Evolutionary conservation across 1,139 yeast species (phyloP).

Genomic region (Entelexis paramagnoliae): DNA sequence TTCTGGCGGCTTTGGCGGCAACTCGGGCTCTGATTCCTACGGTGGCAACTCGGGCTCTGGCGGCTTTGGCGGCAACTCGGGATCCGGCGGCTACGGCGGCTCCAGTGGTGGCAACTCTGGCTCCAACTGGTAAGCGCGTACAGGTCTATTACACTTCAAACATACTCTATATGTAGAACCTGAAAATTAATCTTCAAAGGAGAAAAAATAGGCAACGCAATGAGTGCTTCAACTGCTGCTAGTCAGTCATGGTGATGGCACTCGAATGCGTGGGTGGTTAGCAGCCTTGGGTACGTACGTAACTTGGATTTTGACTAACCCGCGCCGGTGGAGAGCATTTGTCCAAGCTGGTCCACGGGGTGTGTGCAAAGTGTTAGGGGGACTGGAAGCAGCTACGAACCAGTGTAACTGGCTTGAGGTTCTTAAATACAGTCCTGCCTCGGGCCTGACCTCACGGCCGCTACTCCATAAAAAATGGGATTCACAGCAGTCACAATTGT

Average conservation of each 20-base stretch:
- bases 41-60: slow-evolving; percentile 10
- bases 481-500: slow-evolving; percentile 22
- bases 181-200: neutral
- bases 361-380: no score
- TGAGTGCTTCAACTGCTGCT: no score
- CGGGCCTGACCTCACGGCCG: no score
- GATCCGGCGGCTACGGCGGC: slow-evolving; percentile 19
- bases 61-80: slow-evolving; percentile 8
- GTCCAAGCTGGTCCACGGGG: neutral
- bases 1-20: slow-evolving; percentile 16
- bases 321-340: neutral
- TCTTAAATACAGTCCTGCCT: no score
- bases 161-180: neutral
- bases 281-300: no score
- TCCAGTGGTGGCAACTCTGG: slow-evolving; percentile 13
- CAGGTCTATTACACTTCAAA: neutral
- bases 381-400: no score
- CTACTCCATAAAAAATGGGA: no score
- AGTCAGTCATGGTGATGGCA: no score
- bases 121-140: neutral
- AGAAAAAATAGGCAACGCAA: no score
- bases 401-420: no score
- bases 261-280: no score
- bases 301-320: neutral
- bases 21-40: slow-evolving; percentile 17